phyloP scores from a whole-genome alignment of 768 basidiomycete genomes.

The Hypholoma sublateritium region DNA sequence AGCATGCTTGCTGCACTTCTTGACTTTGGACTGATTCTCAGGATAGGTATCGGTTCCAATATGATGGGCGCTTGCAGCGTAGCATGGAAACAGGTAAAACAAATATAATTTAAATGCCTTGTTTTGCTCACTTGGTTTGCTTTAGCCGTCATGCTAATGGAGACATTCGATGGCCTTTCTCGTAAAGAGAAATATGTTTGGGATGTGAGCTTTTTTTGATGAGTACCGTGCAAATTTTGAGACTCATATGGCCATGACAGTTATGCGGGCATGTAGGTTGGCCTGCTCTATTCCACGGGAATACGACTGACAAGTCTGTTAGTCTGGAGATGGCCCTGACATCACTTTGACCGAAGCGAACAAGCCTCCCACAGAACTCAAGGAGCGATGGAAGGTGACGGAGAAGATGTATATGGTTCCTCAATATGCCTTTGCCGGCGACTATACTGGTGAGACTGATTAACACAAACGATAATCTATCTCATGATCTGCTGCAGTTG shows the following conservation, averaged over 20 bases:
- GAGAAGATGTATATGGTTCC: slow-evolving; percentile 72
- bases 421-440: slow-evolving; percentile 69
- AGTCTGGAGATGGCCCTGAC: slow-evolving; percentile 66
- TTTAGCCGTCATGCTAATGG: slow-evolving; percentile 73
- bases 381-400: slow-evolving; percentile 63
- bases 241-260: slow-evolving; percentile 27
- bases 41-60: slow-evolving; percentile 68
- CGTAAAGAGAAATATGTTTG: slow-evolving; percentile 73
- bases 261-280: slow-evolving; percentile 63
- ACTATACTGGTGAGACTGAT: slow-evolving; percentile 52
- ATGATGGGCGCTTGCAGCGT: slow-evolving; percentile 62
- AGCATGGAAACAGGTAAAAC: slow-evolving; percentile 62
- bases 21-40: too few species aligned
- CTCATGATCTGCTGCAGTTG: slow-evolving; percentile 37
- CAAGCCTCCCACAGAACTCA: slow-evolving; percentile 50
- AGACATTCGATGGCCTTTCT: slow-evolving; percentile 62
- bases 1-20: neutral
- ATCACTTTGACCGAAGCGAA: slow-evolving; percentile 51
- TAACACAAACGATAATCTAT: neutral
- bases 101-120: neutral
- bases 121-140: neutral
- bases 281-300: neutral
- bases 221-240: neutral
- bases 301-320: neutral
- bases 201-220: slow-evolving; percentile 51